A percentile compares a stretch with the other conserved stretches of the same genome.
phyloP scores from a whole-genome alignment of 1,284 basidiomycete species.

The Naganishia sp. region DNA sequence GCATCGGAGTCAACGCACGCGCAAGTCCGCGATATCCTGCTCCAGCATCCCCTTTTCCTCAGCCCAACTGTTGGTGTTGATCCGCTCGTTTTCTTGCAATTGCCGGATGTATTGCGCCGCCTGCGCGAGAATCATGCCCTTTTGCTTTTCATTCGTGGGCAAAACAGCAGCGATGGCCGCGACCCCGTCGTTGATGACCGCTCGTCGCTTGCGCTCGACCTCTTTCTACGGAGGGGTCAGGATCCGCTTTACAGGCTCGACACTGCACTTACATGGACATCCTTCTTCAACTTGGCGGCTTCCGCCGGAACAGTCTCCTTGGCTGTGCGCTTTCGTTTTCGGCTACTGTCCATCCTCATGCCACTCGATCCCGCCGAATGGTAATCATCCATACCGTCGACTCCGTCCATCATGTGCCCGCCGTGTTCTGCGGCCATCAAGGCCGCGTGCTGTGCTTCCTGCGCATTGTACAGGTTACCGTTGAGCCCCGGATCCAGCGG shows the following conservation, averaged over 20 bases:
- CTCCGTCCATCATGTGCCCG: slow-evolving; percentile 25
- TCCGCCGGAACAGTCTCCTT: slow-evolving; percentile 25
- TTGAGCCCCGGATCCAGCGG: slow-evolving; percentile 25
- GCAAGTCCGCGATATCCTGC: slow-evolving; percentile 28
- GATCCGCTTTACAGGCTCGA: background rate
- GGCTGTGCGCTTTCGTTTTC: slow-evolving; percentile 29
- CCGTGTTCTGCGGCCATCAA: slow-evolving; percentile 24
- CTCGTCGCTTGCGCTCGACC: slow-evolving; percentile 54
- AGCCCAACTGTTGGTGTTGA: slow-evolving; percentile 25
- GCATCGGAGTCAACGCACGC: slow-evolving; percentile 4
- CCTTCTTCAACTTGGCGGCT: slow-evolving; percentile 31
- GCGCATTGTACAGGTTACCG: slow-evolving; percentile 19
- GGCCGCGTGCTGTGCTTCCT: slow-evolving; percentile 26
- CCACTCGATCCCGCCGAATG: slow-evolving; percentile 14
- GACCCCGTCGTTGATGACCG: slow-evolving; percentile 55
- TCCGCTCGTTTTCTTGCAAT: slow-evolving; percentile 28
- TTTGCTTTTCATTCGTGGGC: slow-evolving; percentile 40
- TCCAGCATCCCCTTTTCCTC: slow-evolving; percentile 28
- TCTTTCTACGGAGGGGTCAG: slow-evolving; percentile 47
- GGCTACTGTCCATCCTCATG: slow-evolving; percentile 8
- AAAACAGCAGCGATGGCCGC: slow-evolving; percentile 51
- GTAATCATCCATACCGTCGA: slow-evolving; percentile 19
- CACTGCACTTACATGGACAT: slow-evolving; percentile 26
- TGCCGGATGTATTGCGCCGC: slow-evolving; percentile 33
- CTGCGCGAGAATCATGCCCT: slow-evolving; percentile 32